These are phyloP conservation scores for Mycena maculata DNA, from an alignment of 768 basidiomycete genomes.

Conservation along the genomic window DNA sequence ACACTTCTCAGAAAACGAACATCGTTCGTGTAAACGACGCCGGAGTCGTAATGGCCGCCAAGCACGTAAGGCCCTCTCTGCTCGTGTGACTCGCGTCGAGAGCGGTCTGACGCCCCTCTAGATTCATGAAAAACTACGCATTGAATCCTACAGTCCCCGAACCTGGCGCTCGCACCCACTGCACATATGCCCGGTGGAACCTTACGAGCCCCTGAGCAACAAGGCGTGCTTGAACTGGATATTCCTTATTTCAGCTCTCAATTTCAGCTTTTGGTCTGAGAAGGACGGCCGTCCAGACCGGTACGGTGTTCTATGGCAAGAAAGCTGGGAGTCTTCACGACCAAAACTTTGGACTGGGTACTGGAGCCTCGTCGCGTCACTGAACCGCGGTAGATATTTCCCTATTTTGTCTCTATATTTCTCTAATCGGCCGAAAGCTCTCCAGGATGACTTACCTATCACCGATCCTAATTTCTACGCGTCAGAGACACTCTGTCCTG, in stretches of 20 bases:
- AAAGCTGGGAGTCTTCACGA: slow-evolving; percentile 69
- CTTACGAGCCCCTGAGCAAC: slow-evolving; percentile 70
- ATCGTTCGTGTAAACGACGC: slow-evolving; percentile 68
- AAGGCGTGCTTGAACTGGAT: slow-evolving; percentile 82
- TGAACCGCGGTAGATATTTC: slow-evolving; percentile 74
- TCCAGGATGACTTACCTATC: slow-evolving; percentile 80
- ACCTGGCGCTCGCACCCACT: slow-evolving; percentile 85
- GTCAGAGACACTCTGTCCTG: slow-evolving; percentile 75
- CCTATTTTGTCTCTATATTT: slow-evolving; percentile 12
- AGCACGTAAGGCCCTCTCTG: slow-evolving; percentile 59
- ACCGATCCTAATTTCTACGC: slow-evolving; percentile 85
- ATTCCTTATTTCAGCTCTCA: slow-evolving; percentile 86
- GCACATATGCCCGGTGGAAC: slow-evolving; percentile 79
- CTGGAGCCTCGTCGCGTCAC: slow-evolving; percentile 85
- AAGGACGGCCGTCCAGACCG: slow-evolving; percentile 66
- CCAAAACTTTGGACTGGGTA: slow-evolving; percentile 80
- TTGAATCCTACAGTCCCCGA: slow-evolving; percentile 79
- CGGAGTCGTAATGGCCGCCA: slow-evolving; percentile 75
- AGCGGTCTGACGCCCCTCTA: slow-evolving; percentile 40
- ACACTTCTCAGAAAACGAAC: slow-evolving; percentile 60
- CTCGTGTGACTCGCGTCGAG: slow-evolving; percentile 7
- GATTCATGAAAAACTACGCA: slow-evolving; percentile 70
- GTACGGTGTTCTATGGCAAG: slow-evolving; percentile 84
- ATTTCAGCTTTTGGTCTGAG: slow-evolving; percentile 93
- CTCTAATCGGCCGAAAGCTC: slow-evolving; percentile 57